A percentile compares a stretch with the other conserved stretches of the same genome.
Evolutionary conservation across 768 basidiomycete genomes (phyloP).

Genomic region (Hirschioporus abietinus): DNA sequence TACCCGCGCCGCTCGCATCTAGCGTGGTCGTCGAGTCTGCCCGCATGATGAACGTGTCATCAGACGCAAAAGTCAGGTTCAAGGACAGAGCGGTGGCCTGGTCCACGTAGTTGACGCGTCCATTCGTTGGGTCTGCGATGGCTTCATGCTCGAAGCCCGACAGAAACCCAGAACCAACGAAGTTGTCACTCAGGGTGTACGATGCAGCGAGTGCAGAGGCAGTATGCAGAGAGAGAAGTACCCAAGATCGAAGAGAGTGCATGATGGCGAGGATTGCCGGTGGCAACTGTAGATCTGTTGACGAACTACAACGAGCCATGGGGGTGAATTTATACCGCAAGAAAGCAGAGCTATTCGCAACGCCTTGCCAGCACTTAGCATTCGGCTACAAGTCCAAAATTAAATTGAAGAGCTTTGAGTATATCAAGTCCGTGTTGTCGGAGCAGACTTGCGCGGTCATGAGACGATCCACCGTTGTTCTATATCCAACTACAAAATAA

Average conservation of each 20-base stretch:
- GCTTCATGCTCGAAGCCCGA: constrained; percentile 42
- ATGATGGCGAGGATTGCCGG: neutral
- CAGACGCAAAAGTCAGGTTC: constrained; percentile 54
- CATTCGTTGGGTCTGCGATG: constrained; percentile 58
- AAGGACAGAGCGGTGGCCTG: constrained; percentile 41
- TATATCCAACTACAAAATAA: too few relatives aligned
- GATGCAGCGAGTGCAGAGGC: neutral
- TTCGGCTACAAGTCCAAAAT: too few relatives aligned
- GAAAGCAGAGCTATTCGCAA: too few relatives aligned
- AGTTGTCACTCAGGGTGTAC: neutral
- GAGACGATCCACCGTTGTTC: too few relatives aligned
- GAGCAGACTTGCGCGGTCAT: too few relatives aligned
- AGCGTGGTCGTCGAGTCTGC: constrained; percentile 47
- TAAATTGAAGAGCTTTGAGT: too few relatives aligned
- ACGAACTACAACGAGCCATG: too few relatives aligned
- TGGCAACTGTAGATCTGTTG: too few relatives aligned
- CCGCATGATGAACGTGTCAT: constrained; percentile 49
- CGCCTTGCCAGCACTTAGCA: too few relatives aligned
- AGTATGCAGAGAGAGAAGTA: neutral
- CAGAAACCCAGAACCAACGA: constrained; percentile 42
- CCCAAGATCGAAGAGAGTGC: neutral
- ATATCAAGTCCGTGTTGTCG: too few relatives aligned
- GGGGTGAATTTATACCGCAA: too few relatives aligned
- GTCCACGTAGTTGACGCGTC: constrained; percentile 54
- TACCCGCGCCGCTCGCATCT: constrained; percentile 42